phyloP scores from a whole-genome alignment of 768 basidiomycete species.

The Trametopsis cervina region DNA sequence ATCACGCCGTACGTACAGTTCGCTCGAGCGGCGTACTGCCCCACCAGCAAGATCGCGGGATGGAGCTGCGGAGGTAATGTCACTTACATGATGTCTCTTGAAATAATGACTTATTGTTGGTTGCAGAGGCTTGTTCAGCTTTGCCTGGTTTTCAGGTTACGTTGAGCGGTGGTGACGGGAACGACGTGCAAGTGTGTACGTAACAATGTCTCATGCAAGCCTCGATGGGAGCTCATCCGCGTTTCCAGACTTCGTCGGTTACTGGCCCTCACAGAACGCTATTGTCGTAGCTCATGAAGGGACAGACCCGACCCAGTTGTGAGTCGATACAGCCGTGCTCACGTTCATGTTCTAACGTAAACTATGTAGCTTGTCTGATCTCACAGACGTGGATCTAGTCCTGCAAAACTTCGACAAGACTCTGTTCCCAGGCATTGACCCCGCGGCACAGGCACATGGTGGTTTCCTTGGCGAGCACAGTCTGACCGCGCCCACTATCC shows the following conservation, averaged over 20 bases:
- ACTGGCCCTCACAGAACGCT: constrained; percentile 41
- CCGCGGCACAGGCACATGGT: constrained; percentile 38
- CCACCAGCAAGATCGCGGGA: constrained; percentile 26
- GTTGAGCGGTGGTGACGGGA: constrained; percentile 43
- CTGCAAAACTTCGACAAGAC: constrained; percentile 32
- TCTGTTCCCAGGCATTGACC: constrained; percentile 50
- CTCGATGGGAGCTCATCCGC: background rate
- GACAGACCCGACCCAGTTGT: constrained; percentile 52
- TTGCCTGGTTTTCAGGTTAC: constrained; percentile 34
- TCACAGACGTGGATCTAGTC: constrained; percentile 42
- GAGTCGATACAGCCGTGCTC: constrained; percentile 13
- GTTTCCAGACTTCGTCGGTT: constrained; percentile 45
- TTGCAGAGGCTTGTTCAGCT: constrained; percentile 34
- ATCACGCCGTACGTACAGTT: constrained; percentile 44
- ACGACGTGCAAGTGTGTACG: constrained; percentile 41
- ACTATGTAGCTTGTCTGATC: constrained; percentile 34
- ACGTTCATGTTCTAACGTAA: background rate
- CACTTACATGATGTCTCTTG: background rate
- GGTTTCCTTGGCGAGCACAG: constrained; percentile 51
- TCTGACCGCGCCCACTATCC: constrained; percentile 36
- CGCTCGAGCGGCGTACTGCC: constrained; percentile 50
- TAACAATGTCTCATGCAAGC: background rate
- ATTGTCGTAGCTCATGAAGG: constrained; percentile 59
- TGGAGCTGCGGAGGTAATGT: constrained; percentile 42
- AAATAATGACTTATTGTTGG: background rate